Evolutionary conservation across 371 early-diverging fungal genomes (phyloP).

Genomic region (Batkoa obscura): DNA sequence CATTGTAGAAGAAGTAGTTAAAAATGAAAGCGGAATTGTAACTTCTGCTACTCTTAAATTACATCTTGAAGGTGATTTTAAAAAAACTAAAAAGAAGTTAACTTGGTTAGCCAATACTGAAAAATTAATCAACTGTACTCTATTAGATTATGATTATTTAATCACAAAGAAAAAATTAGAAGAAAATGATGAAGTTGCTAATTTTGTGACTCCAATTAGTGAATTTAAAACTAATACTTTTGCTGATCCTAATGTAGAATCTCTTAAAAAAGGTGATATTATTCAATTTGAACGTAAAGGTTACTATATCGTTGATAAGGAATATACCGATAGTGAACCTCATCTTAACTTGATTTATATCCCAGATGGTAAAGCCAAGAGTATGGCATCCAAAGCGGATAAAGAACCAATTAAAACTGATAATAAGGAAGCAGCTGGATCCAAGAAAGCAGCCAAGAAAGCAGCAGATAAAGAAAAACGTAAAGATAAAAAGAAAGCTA

Average conservation of each 20-base stretch:
- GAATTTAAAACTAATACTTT: constrained; percentile 49
- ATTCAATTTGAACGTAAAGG: constrained; percentile 99
- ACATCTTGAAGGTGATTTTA: constrained; percentile 92
- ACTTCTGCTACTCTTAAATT: constrained; percentile 34
- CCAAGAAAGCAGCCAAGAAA: constrained; percentile 23
- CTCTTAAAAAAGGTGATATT: constrained; percentile 50
- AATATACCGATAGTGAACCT: too few species aligned
- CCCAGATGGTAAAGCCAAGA: constrained; percentile 83
- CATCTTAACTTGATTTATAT: constrained; percentile 62
- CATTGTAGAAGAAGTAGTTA: constrained; percentile 26
- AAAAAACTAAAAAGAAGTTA: constrained; percentile 97
- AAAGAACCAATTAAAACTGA: too few species aligned
- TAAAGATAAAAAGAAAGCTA: constrained; percentile 6
- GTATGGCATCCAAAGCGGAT: constrained; percentile 55
- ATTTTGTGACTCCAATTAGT: constrained; percentile 74
- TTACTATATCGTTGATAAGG: constrained; percentile 88
- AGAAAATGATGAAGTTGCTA: constrained; percentile 74
- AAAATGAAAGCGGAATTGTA: constrained; percentile 17
- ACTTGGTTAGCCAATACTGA: constrained; percentile 81
- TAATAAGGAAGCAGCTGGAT: constrained; percentile 8
- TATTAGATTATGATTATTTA: constrained; percentile 86
- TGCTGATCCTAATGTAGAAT: constrained; percentile 49
- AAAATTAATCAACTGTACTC: constrained; percentile 34
- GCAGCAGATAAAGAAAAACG: constrained; percentile 54
- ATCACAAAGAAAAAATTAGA: constrained; percentile 96